A percentile compares a stretch with the other conserved stretches of the same genome.
Conservation (phyloP, 2,329 filamentous ascomycete genomes). For the Nigrograna mackinnonii region DNA sequence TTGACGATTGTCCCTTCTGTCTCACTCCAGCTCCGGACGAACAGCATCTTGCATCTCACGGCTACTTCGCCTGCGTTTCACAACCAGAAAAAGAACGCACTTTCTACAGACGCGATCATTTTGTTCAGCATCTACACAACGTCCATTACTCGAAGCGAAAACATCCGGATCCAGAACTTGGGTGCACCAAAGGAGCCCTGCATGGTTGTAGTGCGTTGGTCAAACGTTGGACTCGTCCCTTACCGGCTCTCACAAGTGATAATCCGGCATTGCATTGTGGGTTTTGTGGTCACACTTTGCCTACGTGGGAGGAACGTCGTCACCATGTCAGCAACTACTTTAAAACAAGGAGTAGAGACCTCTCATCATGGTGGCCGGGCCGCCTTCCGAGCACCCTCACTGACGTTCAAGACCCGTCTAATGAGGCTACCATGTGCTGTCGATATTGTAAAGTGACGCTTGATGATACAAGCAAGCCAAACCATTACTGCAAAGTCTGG, state of each 20-base stretch:
- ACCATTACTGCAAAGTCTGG: background rate
- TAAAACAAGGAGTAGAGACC: background rate
- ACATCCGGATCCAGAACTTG: background rate
- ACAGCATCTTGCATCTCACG: background rate
- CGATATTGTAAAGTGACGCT: background rate
- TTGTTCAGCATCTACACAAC: constrained; percentile 38
- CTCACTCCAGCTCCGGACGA: background rate
- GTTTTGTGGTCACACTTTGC: constrained; percentile 1
- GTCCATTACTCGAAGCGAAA: background rate
- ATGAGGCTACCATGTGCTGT: background rate
- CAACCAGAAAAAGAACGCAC: constrained; percentile 2
- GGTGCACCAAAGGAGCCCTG: background rate
- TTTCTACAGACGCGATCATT: constrained; percentile 18
- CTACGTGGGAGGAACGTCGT: background rate
- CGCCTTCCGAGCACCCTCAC: background rate
- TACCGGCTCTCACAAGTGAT: background rate
- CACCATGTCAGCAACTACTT: constrained; percentile 1
- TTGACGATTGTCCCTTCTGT: background rate
- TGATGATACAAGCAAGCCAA: too few species aligned
- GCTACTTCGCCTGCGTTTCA: background rate
- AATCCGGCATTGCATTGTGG: constrained; percentile 1
- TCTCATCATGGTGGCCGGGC: constrained; percentile 3
- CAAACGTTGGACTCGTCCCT: background rate
- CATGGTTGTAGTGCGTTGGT: constrained; percentile 3
- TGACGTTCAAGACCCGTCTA: background rate